phyloP scores from a whole-genome alignment of 2,329 filamentous ascomycete species.

The Claviceps citrina region DNA sequence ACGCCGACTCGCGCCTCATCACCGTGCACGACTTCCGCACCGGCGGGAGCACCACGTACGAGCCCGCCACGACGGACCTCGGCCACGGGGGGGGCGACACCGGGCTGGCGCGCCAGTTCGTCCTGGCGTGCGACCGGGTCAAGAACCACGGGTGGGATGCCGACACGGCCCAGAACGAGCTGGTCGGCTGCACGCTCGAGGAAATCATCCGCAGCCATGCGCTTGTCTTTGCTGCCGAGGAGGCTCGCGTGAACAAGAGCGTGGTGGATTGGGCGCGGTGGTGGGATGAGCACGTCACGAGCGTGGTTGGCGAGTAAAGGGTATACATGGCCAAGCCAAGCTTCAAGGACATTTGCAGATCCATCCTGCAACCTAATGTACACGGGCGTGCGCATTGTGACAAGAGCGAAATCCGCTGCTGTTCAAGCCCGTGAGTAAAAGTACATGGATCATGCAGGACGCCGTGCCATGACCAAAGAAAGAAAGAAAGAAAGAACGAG shows the following conservation, averaged over 20 bases:
- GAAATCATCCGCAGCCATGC: conserved; percentile 83
- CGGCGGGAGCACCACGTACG: conserved; percentile 16
- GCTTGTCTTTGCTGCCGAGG: conserved; percentile 86
- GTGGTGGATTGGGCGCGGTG: conserved; percentile 63
- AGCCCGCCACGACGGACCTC: conserved; percentile 19
- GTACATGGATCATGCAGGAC: too few species aligned
- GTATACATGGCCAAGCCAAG: too few species aligned
- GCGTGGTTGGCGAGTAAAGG: not conserved
- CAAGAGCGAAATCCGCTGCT: too few species aligned
- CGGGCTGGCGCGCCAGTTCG: conserved; percentile 64
- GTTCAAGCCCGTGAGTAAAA: too few species aligned
- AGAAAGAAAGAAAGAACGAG: too few species aligned
- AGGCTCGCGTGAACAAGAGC: conserved; percentile 54
- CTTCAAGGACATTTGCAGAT: too few species aligned
- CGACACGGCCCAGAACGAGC: conserved; percentile 54
- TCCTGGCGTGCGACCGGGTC: conserved; percentile 66
- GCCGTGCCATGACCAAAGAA: too few species aligned
- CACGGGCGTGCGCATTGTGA: too few species aligned
- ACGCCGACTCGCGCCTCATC: conserved; percentile 68
- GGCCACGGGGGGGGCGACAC: conserved; percentile 27
- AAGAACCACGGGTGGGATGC: conserved; percentile 54
- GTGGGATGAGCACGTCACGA: conserved; percentile 40
- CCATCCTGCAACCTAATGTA: too few species aligned
- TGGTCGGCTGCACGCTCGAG: conserved; percentile 70
- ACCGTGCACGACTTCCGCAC: conserved; percentile 46